phyloP scores from a whole-genome alignment of 202 grass and related monocot genomes.

The Sporobolus alterniflorus region DNA sequence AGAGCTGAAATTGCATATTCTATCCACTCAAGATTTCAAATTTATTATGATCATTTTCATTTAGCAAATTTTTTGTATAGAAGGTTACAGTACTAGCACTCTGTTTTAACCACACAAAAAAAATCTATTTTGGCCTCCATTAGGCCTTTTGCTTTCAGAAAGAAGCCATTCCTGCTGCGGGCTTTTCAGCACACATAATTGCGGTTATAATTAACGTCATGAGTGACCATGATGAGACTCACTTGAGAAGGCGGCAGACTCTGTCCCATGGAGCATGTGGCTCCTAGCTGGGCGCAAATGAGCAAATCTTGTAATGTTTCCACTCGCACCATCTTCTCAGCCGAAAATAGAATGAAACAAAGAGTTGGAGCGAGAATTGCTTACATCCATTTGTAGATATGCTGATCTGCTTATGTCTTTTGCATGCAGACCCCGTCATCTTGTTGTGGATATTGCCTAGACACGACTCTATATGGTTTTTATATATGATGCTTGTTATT shows the following conservation, averaged over 20 bases:
- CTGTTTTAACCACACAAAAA: too few relatives aligned
- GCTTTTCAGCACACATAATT: constrained; percentile 54
- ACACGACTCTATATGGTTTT: neutral
- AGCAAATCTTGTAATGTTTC: constrained; percentile 24
- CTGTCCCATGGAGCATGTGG: constrained; percentile 44
- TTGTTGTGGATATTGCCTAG: neutral
- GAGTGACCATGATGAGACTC: constrained; percentile 54
- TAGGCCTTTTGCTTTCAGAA: constrained; percentile 22
- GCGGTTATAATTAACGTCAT: constrained; percentile 53
- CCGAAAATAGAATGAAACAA: neutral
- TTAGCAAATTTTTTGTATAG: neutral
- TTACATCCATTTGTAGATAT: neutral
- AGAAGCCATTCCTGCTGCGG: neutral
- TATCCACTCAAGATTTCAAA: neutral
- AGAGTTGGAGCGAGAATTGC: neutral
- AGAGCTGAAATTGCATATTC: too few relatives aligned
- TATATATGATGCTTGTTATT: neutral
- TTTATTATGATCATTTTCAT: neutral
- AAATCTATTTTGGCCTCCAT: neutral
- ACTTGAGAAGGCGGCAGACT: constrained; percentile 39
- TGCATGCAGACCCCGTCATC: neutral
- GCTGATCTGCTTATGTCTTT: neutral
- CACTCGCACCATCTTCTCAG: constrained; percentile 21
- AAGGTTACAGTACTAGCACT: too few relatives aligned
- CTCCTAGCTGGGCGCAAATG: constrained; percentile 32